Evolutionary conservation across 75 land plant species (phyloP).

Genomic region (Pinus taeda): DNA sequence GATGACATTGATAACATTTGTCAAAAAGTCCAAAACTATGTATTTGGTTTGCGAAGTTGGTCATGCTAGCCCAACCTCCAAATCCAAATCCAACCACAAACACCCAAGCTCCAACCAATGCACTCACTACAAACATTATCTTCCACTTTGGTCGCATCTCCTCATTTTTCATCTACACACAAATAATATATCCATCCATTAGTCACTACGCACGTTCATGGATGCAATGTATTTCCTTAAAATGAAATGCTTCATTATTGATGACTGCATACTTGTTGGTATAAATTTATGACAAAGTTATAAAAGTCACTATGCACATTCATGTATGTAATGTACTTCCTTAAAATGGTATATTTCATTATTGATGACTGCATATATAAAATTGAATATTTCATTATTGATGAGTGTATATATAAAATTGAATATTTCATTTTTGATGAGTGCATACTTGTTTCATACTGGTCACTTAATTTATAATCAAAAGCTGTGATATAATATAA

Average conservation of each 20-base stretch:
- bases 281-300: no score
- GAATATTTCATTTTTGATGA: no score
- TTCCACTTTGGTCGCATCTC: conserved; percentile 12
- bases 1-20: conserved; percentile 28
- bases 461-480: no score
- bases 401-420: no score
- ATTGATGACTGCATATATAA: not conserved
- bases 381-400: no score
- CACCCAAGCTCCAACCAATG: conserved; percentile 24
- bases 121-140: conserved; percentile 22
- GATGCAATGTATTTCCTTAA: not conserved
- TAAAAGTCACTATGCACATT: not conserved
- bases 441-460: no score
- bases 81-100: conserved; percentile 33
- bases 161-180: conserved; percentile 4
- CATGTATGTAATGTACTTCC: not conserved
- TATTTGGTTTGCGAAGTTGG: conserved; percentile 29
- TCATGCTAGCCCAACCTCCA: conserved; percentile 48
- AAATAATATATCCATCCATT: not conserved
- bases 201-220: not conserved
- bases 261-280: no score
- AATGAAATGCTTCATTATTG: no score
- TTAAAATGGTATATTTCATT: no score
- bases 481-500: no score
- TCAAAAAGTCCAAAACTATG: conserved; percentile 35